Evolutionary conservation across 495 filamentous ascomycete genomes (phyloP).

Genomic region (Melanomma pulvis-pyrius): DNA sequence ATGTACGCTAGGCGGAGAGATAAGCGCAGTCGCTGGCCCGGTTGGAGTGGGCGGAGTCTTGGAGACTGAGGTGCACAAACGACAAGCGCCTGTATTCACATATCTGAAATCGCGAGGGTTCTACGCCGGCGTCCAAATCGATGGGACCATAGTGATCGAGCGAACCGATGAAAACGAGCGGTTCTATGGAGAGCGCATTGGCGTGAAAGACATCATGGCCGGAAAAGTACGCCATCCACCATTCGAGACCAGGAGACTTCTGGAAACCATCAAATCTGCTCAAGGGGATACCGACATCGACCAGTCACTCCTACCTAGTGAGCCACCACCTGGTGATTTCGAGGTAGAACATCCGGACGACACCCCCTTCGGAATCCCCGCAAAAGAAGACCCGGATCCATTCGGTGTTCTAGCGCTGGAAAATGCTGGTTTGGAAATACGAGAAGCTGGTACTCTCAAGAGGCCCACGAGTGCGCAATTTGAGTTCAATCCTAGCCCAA

Average conservation of each 20-base stretch:
- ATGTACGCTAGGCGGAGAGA: slow-evolving; percentile 76
- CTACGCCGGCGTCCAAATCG: slow-evolving; percentile 78
- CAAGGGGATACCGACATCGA: slow-evolving; percentile 73
- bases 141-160: slow-evolving; percentile 83
- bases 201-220: slow-evolving; percentile 77
- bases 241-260: slow-evolving; percentile 62
- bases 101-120: slow-evolving; percentile 88
- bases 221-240: slow-evolving; percentile 75
- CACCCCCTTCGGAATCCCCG: slow-evolving; percentile 72
- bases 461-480: slow-evolving; percentile 74
- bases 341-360: slow-evolving; percentile 53
- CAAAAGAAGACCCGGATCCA: slow-evolving; percentile 78
- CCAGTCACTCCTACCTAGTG: slow-evolving; percentile 54
- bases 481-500: slow-evolving; percentile 74
- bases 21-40: slow-evolving; percentile 76
- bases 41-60: slow-evolving; percentile 73
- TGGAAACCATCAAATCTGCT: slow-evolving; percentile 81
- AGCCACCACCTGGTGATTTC: slow-evolving; percentile 75
- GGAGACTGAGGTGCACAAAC: slow-evolving; percentile 72
- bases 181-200: slow-evolving; percentile 75
- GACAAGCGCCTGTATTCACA: slow-evolving; percentile 75
- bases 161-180: slow-evolving; percentile 85
- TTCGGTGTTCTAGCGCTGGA: slow-evolving; percentile 86
- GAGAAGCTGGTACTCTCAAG: slow-evolving; percentile 74
- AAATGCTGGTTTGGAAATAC: slow-evolving; percentile 80